These are phyloP conservation scores for Glomus cerebriforme DNA, from an alignment of 192 early-diverging fungal species.

Conservation along the genomic window DNA sequence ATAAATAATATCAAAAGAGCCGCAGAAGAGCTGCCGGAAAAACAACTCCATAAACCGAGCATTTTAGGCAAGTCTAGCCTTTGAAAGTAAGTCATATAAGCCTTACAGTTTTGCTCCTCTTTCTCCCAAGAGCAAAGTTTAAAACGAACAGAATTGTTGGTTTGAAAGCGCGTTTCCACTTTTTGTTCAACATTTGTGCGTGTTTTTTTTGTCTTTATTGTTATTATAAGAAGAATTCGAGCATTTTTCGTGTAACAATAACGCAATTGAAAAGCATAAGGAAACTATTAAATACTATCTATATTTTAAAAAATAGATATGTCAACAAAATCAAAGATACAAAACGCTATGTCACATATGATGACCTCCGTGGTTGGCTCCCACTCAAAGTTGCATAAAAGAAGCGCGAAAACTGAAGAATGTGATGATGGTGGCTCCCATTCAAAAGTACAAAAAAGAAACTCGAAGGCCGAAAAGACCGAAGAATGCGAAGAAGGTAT, in stretches of 20 bases:
- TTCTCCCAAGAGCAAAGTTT: neutral
- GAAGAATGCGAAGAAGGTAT: neutral
- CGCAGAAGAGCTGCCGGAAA: neutral
- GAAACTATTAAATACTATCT: no score
- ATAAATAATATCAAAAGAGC: no score
- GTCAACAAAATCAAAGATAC: neutral
- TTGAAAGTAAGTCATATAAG: neutral
- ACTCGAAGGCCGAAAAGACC: neutral
- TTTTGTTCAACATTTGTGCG: neutral
- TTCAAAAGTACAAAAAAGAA: neutral
- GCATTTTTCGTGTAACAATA: neutral
- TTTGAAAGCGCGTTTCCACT: neutral
- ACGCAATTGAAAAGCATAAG: no score
- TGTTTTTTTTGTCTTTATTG: neutral
- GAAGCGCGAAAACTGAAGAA: neutral
- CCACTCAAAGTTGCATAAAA: neutral
- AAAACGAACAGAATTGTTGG: neutral
- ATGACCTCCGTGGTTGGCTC: neutral
- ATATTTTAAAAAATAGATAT: neutral
- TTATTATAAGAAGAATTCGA: neutral
- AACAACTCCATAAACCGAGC: neutral
- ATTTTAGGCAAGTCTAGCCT: neutral
- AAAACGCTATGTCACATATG: neutral
- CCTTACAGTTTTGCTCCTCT: neutral
- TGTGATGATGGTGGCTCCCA: neutral